These are phyloP conservation scores for Aspergillus caelatus DNA, from an alignment of 2,329 filamentous ascomycete species.

Conservation along the genomic window DNA sequence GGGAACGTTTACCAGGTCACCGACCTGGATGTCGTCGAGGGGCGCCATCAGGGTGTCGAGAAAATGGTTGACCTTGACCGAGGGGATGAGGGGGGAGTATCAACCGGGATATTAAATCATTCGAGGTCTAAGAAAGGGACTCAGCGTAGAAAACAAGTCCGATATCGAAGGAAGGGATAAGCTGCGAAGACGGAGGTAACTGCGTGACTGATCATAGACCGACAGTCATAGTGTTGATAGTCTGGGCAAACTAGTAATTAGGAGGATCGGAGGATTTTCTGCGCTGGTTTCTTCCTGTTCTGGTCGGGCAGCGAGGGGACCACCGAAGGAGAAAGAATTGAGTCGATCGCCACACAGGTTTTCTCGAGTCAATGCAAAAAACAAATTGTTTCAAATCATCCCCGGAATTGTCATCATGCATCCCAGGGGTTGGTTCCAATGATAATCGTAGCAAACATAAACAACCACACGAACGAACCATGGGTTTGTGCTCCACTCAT, in stretches of 20 bases:
- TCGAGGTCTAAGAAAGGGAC: slow-evolving; percentile 14
- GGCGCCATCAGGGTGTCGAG: slow-evolving; percentile 33
- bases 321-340: slow-evolving; percentile 10
- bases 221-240: slow-evolving; percentile 17
- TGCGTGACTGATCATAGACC: slow-evolving; percentile 22
- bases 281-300: slow-evolving; percentile 4
- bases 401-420: background rate
- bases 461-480: slow-evolving; percentile 21
- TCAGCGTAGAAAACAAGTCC: slow-evolving; percentile 15
- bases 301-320: slow-evolving; percentile 14
- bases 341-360: background rate
- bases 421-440: background rate
- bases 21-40: slow-evolving; percentile 65
- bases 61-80: background rate
- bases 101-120: slow-evolving; percentile 15
- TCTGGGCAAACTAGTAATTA: background rate
- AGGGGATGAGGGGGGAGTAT: background rate
- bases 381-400: background rate
- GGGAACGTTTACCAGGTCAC: slow-evolving; percentile 86
- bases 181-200: slow-evolving; percentile 15
- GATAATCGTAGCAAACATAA: background rate
- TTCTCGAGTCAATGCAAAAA: background rate
- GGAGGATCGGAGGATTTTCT: slow-evolving; percentile 14
- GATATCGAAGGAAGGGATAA: slow-evolving; percentile 13
- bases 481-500: slow-evolving; percentile 14